phyloP scores from a whole-genome alignment of 192 early-diverging fungal species.

The Umbelopsis vinacea region DNA sequence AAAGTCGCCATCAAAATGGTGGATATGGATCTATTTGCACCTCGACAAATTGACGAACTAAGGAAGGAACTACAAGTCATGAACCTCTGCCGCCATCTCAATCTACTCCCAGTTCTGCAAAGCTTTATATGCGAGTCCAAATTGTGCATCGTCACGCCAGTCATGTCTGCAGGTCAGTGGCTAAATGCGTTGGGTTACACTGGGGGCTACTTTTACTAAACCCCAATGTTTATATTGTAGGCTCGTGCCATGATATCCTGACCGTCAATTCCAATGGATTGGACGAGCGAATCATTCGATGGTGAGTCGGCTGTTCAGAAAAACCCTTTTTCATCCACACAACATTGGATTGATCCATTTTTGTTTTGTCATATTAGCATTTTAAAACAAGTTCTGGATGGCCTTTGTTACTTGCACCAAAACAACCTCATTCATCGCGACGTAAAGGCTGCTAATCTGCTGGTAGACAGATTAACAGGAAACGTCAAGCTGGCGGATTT shows the following conservation, averaged over 20 bases:
- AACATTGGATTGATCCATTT: not conserved
- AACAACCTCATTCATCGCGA: slow-evolving; percentile 71
- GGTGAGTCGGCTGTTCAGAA: slow-evolving; percentile 12
- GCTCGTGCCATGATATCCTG: slow-evolving; percentile 38
- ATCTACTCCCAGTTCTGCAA: slow-evolving; percentile 33
- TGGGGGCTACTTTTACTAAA: not conserved
- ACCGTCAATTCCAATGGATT: slow-evolving; percentile 19
- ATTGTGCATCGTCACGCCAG: slow-evolving; percentile 38
- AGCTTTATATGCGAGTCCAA: slow-evolving; percentile 37
- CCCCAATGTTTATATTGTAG: slow-evolving; percentile 19
- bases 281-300: slow-evolving; percentile 30
- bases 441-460: slow-evolving; percentile 70
- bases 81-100: slow-evolving; percentile 32
- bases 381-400: slow-evolving; percentile 49
- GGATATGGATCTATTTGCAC: slow-evolving; percentile 22
- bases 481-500: slow-evolving; percentile 70
- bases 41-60: slow-evolving; percentile 31
- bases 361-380: slow-evolving; percentile 24
- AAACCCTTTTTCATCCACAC: too few species aligned
- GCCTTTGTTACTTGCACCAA: slow-evolving; percentile 68
- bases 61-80: slow-evolving; percentile 40
- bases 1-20: slow-evolving; percentile 36
- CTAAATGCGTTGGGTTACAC: not conserved
- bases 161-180: slow-evolving; percentile 39
- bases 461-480: slow-evolving; percentile 61